phyloP scores from a whole-genome alignment of 352 stramenopile genomes.

The Globisporangium nunn region DNA sequence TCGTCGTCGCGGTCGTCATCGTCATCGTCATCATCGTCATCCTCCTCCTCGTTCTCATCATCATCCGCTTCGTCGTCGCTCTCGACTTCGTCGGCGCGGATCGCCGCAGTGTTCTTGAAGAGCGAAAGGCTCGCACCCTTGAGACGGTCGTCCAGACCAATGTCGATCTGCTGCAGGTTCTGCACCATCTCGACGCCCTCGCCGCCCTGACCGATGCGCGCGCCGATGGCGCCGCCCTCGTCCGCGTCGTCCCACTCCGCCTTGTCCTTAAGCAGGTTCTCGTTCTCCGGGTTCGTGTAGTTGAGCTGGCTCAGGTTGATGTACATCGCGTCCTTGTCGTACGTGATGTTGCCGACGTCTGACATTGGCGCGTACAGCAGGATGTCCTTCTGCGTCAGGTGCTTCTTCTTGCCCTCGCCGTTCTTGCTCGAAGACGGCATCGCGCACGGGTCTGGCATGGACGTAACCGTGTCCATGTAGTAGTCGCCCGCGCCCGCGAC shows the following conservation, averaged over 20 bases:
- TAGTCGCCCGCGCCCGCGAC: slow-evolving; percentile 98
- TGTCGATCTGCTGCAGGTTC: slow-evolving; percentile 88
- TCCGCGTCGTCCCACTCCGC: slow-evolving; percentile 47
- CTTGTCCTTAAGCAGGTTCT: slow-evolving; percentile 45
- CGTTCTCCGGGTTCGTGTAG: slow-evolving; percentile 92
- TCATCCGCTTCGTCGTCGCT: slow-evolving; percentile 49
- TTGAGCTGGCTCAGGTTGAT: slow-evolving; percentile 94
- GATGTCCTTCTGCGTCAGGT: slow-evolving; percentile 92
- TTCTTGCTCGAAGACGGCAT: slow-evolving; percentile 66
- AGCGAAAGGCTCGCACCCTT: slow-evolving; percentile 90
- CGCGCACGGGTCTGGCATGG: slow-evolving; percentile 95
- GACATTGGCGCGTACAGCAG: slow-evolving; percentile 84
- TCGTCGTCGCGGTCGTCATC: slow-evolving; percentile 43
- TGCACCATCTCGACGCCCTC: slow-evolving; percentile 93
- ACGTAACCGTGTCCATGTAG: slow-evolving; percentile 91
- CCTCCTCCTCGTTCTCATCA: slow-evolving; percentile 43
- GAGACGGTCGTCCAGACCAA: slow-evolving; percentile 94
- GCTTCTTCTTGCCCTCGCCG: slow-evolving; percentile 73
- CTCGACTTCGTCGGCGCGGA: slow-evolving; percentile 74
- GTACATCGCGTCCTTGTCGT: slow-evolving; percentile 99
- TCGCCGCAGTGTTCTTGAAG: slow-evolving; percentile 91
- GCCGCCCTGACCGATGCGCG: slow-evolving; percentile 32
- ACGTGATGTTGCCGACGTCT: slow-evolving; percentile 97
- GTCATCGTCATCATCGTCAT: slow-evolving; percentile 39
- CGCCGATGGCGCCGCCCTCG: slow-evolving; percentile 22